Base-by-base conservation (phyloP, 768 basidiomycete species). In the Gymnopilus dilepis region DNA sequence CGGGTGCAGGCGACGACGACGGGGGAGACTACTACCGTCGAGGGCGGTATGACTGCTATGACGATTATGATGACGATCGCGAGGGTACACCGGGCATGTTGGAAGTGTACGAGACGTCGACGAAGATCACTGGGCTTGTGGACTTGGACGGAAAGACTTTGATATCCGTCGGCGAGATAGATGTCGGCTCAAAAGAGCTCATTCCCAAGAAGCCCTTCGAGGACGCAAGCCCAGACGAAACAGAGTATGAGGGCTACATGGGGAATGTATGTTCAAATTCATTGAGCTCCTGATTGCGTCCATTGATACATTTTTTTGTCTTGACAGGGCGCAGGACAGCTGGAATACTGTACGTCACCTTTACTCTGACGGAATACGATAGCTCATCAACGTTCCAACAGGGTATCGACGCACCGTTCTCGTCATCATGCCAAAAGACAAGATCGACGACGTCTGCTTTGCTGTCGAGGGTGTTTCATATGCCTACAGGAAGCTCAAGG, bases 171-270 rank as follows among this genome's bases (percentile, higher is more conserved):
- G 42, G 76, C 5, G 22, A 56, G 0, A 22, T 79, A 5, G 60
- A 65, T 0, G 61, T 6, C 58, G 37, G 11, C 41, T 79, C 71
- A 28, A 65, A 70, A 6, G 68, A 70, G 26, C 64, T 80, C 19
- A 69, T 81, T 26, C 78, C 77, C 0, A 68, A 69, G 43, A 59
- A 77, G 42, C 67, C 74, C 0, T 79, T 81, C 61, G 71, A 79
- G 26, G 73, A 65, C 26, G 56, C 30, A 7, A 56, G 58, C 12
- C 78, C 78, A 7, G 76, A 80, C 59, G 67, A 76, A 3, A 65
- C 68, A n/a, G 72, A 80, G 4, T 80, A 79, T 47, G 78, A 79
- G 55, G 77, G 78, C 21, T 81, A 80, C 62, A 71, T 72, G 67
- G 79, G 76, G 12, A 79, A 80, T 67, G 81, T 80, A 59, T 42